Conservation (phyloP, 306 rosid species). For the Malus asiatica region DNA sequence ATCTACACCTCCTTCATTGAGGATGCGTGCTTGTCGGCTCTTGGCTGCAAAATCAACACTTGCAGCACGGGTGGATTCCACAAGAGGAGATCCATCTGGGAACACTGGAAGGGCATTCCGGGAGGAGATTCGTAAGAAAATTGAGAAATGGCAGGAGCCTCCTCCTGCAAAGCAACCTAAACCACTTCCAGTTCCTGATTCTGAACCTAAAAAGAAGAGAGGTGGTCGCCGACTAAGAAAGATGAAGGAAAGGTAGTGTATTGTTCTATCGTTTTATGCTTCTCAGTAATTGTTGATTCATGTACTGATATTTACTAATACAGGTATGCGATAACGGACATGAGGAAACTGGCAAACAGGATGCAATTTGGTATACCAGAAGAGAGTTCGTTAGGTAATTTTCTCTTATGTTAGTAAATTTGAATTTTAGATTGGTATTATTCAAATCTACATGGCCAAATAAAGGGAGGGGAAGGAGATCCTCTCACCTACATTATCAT, state of each 20-base stretch:
- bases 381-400: constrained; percentile 88
- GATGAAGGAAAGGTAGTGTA: constrained; percentile 72
- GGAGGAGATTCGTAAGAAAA: constrained; percentile 74
- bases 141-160: constrained; percentile 99
- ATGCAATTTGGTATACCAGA: constrained; percentile 95
- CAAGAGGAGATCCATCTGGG: constrained; percentile 88
- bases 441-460: neutral
- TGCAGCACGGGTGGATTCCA: constrained; percentile 89
- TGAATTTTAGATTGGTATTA: neutral
- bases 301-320: constrained; percentile 14
- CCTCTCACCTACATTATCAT: neutral
- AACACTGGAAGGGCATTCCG: constrained; percentile 53
- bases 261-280: neutral
- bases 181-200: constrained; percentile 97
- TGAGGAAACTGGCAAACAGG: constrained; percentile 92
- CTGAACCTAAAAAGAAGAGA: constrained; percentile 96
- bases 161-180: constrained; percentile 97
- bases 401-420: neutral
- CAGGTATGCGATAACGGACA: constrained; percentile 87
- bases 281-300: neutral
- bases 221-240: constrained; percentile 90
- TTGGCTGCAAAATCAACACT: constrained; percentile 84
- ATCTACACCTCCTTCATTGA: constrained; percentile 75
- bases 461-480: neutral
- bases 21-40: constrained; percentile 86